Conservation (phyloP, 495 filamentous ascomycete species). For the Neurospora sp. region DNA sequence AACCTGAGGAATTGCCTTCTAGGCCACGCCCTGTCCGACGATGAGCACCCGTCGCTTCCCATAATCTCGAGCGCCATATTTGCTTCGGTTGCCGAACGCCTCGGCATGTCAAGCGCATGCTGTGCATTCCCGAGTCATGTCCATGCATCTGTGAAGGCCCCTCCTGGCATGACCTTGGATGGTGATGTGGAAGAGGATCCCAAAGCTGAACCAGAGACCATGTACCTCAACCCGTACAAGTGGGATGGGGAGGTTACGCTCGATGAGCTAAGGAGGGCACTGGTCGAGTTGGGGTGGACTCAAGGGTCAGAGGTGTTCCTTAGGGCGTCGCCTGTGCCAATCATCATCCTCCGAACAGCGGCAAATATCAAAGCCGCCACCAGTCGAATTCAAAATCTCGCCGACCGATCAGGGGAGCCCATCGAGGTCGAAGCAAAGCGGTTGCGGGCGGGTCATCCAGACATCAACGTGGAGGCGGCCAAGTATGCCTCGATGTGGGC, state of each 20-base stretch:
- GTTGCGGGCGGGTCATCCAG: constrained; percentile 27
- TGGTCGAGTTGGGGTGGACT: constrained; percentile 53
- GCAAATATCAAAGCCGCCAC: constrained; percentile 61
- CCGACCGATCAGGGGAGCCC: constrained; percentile 1
- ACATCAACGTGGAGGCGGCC: constrained; percentile 51
- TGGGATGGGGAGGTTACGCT: constrained; percentile 55
- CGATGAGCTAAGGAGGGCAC: constrained; percentile 45
- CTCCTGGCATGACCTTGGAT: constrained; percentile 51
- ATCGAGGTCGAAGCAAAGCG: constrained; percentile 18
- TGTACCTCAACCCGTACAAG: constrained; percentile 80
- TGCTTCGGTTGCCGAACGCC: constrained; percentile 34
- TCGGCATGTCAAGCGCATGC: constrained; percentile 61
- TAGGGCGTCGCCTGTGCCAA: constrained; percentile 44
- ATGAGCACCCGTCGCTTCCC: constrained; percentile 61
- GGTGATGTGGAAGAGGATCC: constrained; percentile 25
- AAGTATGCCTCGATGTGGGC: constrained; percentile 72
- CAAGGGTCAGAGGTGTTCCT: constrained; percentile 47
- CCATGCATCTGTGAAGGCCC: constrained; percentile 57
- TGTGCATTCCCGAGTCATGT: constrained; percentile 75
- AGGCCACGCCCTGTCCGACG: constrained; percentile 61
- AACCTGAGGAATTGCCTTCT: constrained; percentile 78
- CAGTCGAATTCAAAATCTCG: constrained; percentile 20
- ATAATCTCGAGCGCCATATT: constrained; percentile 58
- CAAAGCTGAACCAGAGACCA: constrained; percentile 34
- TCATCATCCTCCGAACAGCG: constrained; percentile 65